phyloP scores from a whole-genome alignment of 306 rosid genomes.

The Cicer yamashitae region DNA sequence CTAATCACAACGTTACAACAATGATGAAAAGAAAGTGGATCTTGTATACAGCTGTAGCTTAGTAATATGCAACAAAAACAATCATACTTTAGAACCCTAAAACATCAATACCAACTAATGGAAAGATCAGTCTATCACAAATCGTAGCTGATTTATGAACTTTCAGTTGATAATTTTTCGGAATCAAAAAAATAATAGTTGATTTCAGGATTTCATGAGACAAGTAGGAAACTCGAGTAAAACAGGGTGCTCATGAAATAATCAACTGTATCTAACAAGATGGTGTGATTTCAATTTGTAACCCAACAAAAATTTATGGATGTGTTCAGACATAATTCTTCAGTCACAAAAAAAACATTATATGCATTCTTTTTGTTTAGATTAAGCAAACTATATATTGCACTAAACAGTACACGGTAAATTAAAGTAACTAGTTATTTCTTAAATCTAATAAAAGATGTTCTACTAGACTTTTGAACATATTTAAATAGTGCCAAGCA shows the following conservation, averaged over 20 bases:
- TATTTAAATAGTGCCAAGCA: background rate
- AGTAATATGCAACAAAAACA: constrained; percentile 16
- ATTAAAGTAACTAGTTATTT: constrained; percentile 21
- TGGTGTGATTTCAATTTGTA: constrained; percentile 9
- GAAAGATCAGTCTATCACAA: constrained; percentile 24
- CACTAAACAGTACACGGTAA: constrained; percentile 8
- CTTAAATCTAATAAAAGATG: background rate
- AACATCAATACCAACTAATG: constrained; percentile 10
- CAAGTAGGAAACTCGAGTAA: constrained; percentile 19
- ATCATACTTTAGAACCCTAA: constrained; percentile 2
- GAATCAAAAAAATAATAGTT: background rate
- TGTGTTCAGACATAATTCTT: constrained; percentile 7
- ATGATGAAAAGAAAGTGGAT: constrained; percentile 28
- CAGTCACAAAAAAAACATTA: constrained; percentile 1
- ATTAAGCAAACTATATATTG: background rate
- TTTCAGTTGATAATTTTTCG: constrained; percentile 3
- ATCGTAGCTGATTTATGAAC: constrained; percentile 2
- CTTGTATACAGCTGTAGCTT: constrained; percentile 1
- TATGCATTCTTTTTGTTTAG: constrained; percentile 16
- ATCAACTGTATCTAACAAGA: background rate
- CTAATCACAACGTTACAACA: background rate
- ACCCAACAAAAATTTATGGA: constrained; percentile 32
- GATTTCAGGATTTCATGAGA: constrained; percentile 1
- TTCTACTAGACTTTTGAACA: constrained; percentile 10
- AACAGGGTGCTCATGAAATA: constrained; percentile 17